Conservation (phyloP, 148 eudicot genomes). For the Diospyros kaki region DNA sequence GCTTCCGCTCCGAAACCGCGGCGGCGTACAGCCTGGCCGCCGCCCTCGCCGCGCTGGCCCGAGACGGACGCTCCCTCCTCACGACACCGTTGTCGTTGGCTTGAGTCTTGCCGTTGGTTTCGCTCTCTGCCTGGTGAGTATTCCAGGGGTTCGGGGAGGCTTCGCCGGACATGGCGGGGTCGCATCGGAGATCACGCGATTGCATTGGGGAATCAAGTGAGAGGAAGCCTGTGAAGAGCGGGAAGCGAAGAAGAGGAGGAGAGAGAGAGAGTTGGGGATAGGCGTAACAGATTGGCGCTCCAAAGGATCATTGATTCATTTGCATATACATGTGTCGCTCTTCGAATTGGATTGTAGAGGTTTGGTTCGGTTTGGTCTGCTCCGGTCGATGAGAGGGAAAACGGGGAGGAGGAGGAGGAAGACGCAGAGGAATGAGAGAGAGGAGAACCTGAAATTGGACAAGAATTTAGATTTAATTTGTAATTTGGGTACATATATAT, state of each 20-base stretch:
- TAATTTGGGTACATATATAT: too few relatives aligned
- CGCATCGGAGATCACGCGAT: conserved; percentile 44
- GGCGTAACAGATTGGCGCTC: neutral
- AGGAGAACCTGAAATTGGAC: too few relatives aligned
- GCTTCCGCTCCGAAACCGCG: conserved; percentile 35
- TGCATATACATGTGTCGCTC: neutral
- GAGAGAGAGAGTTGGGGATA: conserved; percentile 1
- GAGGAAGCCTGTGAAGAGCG: neutral
- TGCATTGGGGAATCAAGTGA: conserved; percentile 27
- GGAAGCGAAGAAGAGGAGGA: neutral
- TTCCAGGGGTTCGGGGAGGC: conserved; percentile 15
- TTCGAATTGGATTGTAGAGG: neutral
- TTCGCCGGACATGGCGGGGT: conserved; percentile 41
- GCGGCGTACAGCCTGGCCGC: conserved; percentile 54
- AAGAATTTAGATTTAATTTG: too few relatives aligned
- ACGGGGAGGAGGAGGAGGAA: neutral
- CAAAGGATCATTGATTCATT: neutral
- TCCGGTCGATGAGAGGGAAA: conserved; percentile 9
- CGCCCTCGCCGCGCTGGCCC: conserved; percentile 65
- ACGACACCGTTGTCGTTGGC: conserved; percentile 18
- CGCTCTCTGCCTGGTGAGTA: conserved; percentile 12
- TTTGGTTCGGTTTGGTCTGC: neutral
- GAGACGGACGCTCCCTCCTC: conserved; percentile 65
- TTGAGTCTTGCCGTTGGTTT: conserved; percentile 8
- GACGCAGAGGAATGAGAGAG: too few relatives aligned